These are phyloP conservation scores for Lactifluus rugatus DNA, from an alignment of 768 basidiomycete genomes.

Conservation along the genomic window DNA sequence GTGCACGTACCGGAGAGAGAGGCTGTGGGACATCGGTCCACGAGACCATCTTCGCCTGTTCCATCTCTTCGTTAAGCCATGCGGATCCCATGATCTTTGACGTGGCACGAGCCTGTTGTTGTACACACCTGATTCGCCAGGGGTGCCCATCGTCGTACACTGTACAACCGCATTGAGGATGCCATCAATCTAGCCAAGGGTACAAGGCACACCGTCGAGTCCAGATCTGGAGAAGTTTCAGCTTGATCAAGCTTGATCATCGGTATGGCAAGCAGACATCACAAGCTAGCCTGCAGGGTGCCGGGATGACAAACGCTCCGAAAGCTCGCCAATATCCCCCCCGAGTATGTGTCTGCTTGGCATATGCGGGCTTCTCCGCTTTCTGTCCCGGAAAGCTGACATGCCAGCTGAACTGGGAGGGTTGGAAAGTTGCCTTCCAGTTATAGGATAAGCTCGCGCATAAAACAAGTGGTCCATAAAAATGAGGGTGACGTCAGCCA, in stretches of 20 bases:
- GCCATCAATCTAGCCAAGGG: slow-evolving; percentile 1
- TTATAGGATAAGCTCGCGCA: background rate
- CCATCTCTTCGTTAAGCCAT: background rate
- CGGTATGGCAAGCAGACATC: background rate
- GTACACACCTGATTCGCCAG: slow-evolving; percentile 9
- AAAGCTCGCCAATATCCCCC: background rate
- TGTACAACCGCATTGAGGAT: background rate
- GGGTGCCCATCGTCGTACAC: slow-evolving; percentile 1
- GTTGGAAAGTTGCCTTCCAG: background rate
- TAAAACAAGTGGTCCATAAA: background rate
- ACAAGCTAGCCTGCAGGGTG: background rate
- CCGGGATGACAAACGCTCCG: background rate
- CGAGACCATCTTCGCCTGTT: slow-evolving; percentile 1
- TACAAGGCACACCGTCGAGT: background rate
- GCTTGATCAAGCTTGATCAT: background rate
- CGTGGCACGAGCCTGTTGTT: background rate
- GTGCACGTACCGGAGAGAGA: background rate
- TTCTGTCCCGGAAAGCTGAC: background rate
- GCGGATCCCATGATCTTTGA: slow-evolving; percentile 5
- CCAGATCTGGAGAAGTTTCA: background rate
- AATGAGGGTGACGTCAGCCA: slow-evolving; percentile 13
- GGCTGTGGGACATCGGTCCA: background rate
- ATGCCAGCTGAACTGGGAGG: background rate
- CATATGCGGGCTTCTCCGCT: background rate
- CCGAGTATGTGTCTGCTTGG: background rate